A percentile compares a stretch with the other conserved stretches of the same genome.
These are phyloP conservation scores for Colletotrichum echinochloae DNA, from an alignment of 2,329 filamentous ascomycete genomes.

Conservation along the genomic window DNA sequence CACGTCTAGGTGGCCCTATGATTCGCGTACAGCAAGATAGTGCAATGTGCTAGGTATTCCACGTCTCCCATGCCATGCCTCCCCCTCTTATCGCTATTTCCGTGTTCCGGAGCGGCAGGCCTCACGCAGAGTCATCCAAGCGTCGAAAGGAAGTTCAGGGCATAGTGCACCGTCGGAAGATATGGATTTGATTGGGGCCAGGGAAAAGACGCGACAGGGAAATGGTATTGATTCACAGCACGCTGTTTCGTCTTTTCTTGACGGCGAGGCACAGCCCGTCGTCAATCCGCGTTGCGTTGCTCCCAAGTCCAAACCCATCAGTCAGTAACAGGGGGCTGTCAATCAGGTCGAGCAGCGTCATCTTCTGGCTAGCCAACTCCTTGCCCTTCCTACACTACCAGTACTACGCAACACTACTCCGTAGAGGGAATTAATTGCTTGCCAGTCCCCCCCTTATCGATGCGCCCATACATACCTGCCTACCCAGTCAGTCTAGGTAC, in stretches of 20 bases:
- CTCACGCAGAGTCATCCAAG: neutral
- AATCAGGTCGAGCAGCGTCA: neutral
- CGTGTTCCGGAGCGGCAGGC: neutral
- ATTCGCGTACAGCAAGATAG: neutral
- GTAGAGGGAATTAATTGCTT: neutral
- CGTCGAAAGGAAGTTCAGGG: constrained; percentile 4
- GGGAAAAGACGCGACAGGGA: neutral
- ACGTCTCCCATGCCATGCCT: neutral
- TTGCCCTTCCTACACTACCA: neutral
- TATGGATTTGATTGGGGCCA: neutral
- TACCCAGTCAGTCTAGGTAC: no score
- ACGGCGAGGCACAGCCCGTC: neutral
- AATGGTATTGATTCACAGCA: neutral
- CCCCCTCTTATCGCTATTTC: neutral
- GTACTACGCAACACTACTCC: neutral
- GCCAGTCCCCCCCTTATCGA: constrained; percentile 19
- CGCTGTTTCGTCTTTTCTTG: neutral
- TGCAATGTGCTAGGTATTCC: neutral
- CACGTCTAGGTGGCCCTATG: no score
- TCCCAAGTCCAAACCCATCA: neutral
- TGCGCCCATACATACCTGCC: neutral
- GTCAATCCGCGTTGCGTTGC: neutral
- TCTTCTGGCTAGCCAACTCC: neutral
- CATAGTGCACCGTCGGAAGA: neutral
- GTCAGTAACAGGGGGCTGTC: neutral